A percentile compares a stretch with the other conserved stretches of the same genome.
Evolutionary conservation across 176 grass and related monocot species (phyloP).

Genomic region (Carex cristatella): DNA sequence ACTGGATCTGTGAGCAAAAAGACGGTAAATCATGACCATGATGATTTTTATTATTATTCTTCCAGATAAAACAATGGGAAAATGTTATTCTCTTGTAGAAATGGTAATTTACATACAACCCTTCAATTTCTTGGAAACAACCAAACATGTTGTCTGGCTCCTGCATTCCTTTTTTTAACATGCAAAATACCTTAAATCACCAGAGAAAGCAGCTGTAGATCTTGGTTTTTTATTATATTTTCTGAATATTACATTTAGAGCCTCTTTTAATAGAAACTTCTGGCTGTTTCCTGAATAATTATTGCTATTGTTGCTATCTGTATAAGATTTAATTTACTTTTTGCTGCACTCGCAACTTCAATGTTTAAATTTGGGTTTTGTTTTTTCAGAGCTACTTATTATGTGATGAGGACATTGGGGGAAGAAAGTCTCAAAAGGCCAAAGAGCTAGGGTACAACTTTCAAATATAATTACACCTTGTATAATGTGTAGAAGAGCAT

Average conservation of each 20-base stretch:
- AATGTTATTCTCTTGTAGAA: background rate
- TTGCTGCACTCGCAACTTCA: background rate
- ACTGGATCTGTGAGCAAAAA: constrained; percentile 96
- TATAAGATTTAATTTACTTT: background rate
- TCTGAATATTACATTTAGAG: background rate
- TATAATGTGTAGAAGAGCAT: background rate
- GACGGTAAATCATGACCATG: constrained; percentile 47
- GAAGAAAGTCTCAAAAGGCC: constrained; percentile 91
- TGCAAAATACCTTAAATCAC: background rate
- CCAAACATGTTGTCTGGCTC: background rate
- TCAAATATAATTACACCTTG: background rate
- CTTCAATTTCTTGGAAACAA: background rate
- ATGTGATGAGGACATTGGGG: constrained; percentile 94
- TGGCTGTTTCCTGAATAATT: background rate
- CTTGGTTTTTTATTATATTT: background rate
- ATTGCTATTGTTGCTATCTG: constrained; percentile 23
- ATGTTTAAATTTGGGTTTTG: background rate
- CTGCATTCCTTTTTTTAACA: background rate
- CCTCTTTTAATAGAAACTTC: background rate
- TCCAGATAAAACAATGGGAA: background rate
- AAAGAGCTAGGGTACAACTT: constrained; percentile 70
- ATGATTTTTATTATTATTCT: constrained; percentile 2
- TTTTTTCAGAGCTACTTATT: constrained; percentile 75
- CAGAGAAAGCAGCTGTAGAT: background rate
- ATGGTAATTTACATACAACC: constrained; percentile 4